These are phyloP conservation scores for Didymella sp. DNA, from an alignment of 2,329 filamentous ascomycete genomes.

Conservation along the genomic window DNA sequence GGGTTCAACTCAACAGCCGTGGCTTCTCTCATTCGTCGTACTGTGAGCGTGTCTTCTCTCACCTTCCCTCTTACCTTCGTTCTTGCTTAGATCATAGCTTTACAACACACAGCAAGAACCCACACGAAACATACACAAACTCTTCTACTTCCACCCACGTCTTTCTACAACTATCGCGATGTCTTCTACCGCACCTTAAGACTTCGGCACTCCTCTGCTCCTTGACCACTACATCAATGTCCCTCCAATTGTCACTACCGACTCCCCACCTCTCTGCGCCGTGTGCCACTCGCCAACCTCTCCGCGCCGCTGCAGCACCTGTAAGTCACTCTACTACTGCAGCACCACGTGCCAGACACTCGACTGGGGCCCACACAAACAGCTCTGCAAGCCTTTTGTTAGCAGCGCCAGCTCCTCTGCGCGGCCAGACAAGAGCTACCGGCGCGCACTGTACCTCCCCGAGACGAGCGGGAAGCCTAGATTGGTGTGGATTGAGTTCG, in stretches of 20 bases:
- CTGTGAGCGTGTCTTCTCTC: too few species aligned
- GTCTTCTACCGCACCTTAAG: constrained; percentile 7
- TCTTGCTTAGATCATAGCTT: too few species aligned
- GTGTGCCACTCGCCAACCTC: constrained; percentile 12
- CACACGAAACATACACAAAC: background rate
- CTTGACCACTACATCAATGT: constrained; percentile 17
- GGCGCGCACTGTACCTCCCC: constrained; percentile 16
- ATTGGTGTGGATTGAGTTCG: constrained; percentile 12
- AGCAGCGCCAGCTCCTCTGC: background rate
- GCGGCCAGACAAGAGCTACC: background rate
- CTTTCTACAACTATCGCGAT: background rate
- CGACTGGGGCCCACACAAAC: constrained; percentile 21
- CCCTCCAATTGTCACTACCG: background rate
- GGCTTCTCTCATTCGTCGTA: too few species aligned
- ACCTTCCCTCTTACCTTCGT: too few species aligned
- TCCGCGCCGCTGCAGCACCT: constrained; percentile 16
- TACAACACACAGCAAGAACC: too few species aligned
- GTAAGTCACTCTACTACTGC: constrained; percentile 25
- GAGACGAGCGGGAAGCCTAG: background rate
- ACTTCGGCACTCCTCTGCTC: constrained; percentile 18
- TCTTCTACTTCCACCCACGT: too few species aligned
- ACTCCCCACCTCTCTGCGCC: constrained; percentile 9
- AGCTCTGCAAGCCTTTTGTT: constrained; percentile 14
- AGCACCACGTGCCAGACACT: constrained; percentile 3
- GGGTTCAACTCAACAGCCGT: too few species aligned